Percentiles rank a stretch among this genome's conserved stretches.
Conservation (phyloP, 371 early-diverging fungal species). For the Lichtheimia ramosa region DNA sequence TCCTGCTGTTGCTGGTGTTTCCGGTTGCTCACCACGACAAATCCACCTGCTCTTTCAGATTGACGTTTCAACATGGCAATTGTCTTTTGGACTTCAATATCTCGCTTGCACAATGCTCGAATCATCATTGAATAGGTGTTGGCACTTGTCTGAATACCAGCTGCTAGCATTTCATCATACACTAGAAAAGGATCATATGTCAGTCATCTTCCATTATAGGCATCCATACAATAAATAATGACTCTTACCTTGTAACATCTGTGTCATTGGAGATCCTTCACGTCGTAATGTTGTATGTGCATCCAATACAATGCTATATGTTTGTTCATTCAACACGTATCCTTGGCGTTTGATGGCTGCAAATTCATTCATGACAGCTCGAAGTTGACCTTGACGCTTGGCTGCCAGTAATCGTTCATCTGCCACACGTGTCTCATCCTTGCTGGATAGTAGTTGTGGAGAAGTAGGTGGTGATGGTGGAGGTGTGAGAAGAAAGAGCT, state of each 20-base stretch:
- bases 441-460: slow-evolving; percentile 4
- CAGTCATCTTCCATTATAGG: neutral
- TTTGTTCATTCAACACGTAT: slow-evolving; percentile 27
- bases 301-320: slow-evolving; percentile 50
- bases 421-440: slow-evolving; percentile 7
- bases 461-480: slow-evolving; percentile 10
- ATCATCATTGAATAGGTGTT: slow-evolving; percentile 39
- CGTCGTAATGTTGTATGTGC: slow-evolving; percentile 34
- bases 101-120: slow-evolving; percentile 39
- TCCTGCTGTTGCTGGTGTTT: slow-evolving; percentile 13
- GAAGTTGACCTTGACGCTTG: slow-evolving; percentile 36
- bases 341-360: slow-evolving; percentile 36
- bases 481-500: slow-evolving; percentile 6
- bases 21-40: neutral
- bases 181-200: slow-evolving; percentile 16
- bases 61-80: slow-evolving; percentile 42
- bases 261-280: slow-evolving; percentile 37
- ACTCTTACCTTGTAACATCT: slow-evolving; percentile 33
- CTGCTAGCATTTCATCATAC: slow-evolving; percentile 40
- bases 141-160: slow-evolving; percentile 25
- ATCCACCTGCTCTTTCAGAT: slow-evolving; percentile 24
- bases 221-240: neutral
- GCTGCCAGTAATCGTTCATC: slow-evolving; percentile 22
- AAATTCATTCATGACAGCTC: slow-evolving; percentile 30
- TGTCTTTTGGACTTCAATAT: slow-evolving; percentile 46